Evolutionary conservation across 2,329 filamentous ascomycete genomes (phyloP), one percentile per base, ranked within the genome.

Genomic region (Metarhizium album): DNA sequence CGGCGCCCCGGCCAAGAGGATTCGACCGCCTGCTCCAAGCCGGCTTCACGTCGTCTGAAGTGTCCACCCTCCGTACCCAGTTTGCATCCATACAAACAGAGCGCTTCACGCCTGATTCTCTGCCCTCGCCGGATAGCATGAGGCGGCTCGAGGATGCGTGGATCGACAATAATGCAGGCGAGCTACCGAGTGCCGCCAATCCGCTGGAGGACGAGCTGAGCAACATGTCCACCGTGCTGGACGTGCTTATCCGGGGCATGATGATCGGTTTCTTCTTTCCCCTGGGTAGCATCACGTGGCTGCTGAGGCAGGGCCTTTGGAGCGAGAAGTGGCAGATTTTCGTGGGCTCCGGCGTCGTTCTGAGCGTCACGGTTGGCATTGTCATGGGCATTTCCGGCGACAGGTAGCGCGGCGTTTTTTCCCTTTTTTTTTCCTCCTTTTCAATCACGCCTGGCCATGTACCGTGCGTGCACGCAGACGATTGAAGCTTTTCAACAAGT

Each of bases 261-360:
- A 72, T 94, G 53, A 87, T 93, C 60, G 93, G 93, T 0, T 98
- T 97, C 73, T 86, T 98, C 65, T 97, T 91, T 81, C 93, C 93
- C 3, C 68, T 97, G 9, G 91, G 88, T 0, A 90, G 87, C 60
- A 72, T 91, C 51, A 82, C 85, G 48, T 96, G 90, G 89, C 72
- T 94, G 47, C 78, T 91, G 57, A 76, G 90, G 66, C 87, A 93
- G 52, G 90, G 87, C 1, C 83, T 97, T 53, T 95, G 90, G 81
- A 86, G 83, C 54, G 82, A 86, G 62, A 76, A 90, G 60, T 86
- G 89, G 73, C 84, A 90, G 64, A 80, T 95, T 59, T 91, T 91
- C 58, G 88, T 97, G 16, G 82, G 87, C 48, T 84, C 90, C 43
- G 93, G 93, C 0, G 82, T 96, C 20, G 66, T 90, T 53, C 74